Evolutionary conservation across 225 moss, liverwort and hornwort genomes (phyloP).

Genomic region (Sphagnum tenellum): DNA sequence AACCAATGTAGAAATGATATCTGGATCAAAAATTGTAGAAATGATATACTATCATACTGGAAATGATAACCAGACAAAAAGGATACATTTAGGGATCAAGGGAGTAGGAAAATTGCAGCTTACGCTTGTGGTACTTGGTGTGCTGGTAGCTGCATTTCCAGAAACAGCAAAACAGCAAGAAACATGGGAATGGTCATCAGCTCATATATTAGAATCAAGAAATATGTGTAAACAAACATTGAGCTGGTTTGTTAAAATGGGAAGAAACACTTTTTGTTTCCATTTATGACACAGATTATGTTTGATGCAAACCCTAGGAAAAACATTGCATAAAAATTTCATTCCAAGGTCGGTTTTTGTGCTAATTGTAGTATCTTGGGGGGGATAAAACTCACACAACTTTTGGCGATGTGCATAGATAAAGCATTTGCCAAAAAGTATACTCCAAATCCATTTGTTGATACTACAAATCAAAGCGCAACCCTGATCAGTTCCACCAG

Average conservation of each 20-base stretch:
- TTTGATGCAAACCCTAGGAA: not conserved
- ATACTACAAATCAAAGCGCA: slow-evolving; percentile 57
- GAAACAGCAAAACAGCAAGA: too few relatives aligned
- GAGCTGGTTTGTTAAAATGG: too few relatives aligned
- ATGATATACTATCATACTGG: too few relatives aligned
- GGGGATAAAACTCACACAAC: slow-evolving; percentile 64
- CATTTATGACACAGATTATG: too few relatives aligned
- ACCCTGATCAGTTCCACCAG: slow-evolving; percentile 17
- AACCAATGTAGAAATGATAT: too few relatives aligned
- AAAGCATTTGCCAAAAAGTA: slow-evolving; percentile 99
- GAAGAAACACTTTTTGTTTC: too few relatives aligned
- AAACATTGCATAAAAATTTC: not conserved
- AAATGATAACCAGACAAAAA: too few relatives aligned
- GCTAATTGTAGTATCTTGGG: not conserved
- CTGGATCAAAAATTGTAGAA: too few relatives aligned
- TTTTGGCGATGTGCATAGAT: slow-evolving; percentile 97
- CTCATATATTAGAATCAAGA: not conserved
- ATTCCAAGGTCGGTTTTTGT: not conserved
- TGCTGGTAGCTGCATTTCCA: slow-evolving; percentile 72
- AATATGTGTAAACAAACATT: not conserved
- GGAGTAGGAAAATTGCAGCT: slow-evolving; percentile 6
- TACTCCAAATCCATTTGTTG: slow-evolving; percentile 99
- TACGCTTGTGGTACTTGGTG: slow-evolving; percentile 98
- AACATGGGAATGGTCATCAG: not conserved
- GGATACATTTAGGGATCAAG: too few relatives aligned